phyloP scores from a whole-genome alignment of 2,329 filamentous ascomycete species.

The Trichoderma polysporum region DNA sequence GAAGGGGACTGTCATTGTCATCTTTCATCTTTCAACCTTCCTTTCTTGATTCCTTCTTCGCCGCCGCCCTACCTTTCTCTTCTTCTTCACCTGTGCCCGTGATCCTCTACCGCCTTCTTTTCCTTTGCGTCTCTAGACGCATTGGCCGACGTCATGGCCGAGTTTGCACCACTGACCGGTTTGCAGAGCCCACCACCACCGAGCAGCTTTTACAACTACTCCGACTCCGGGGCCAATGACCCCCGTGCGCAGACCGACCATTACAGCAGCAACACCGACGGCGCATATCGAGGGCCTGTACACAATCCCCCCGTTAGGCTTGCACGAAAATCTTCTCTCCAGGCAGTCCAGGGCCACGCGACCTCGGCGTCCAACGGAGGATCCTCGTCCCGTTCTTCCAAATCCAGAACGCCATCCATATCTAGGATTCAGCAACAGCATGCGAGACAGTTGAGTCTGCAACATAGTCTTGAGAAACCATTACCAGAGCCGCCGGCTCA shows the following conservation, averaged over 20 bases:
- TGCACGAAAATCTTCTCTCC: slow-evolving; percentile 43
- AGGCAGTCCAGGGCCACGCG: slow-evolving; percentile 15
- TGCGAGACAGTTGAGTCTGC: slow-evolving; percentile 55
- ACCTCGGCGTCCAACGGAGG: slow-evolving; percentile 2
- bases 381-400: not conserved
- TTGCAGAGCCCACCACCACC: slow-evolving; percentile 31
- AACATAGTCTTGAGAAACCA: slow-evolving; percentile 58
- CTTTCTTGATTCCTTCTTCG: not conserved
- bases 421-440: slow-evolving; percentile 44
- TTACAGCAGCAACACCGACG: slow-evolving; percentile 46
- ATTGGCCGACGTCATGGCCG: slow-evolving; percentile 28
- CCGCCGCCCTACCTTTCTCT: not conserved
- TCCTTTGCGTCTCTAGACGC: slow-evolving; percentile 11
- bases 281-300: slow-evolving; percentile 53
- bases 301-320: slow-evolving; percentile 47
- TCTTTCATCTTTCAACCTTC: not conserved
- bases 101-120: not conserved
- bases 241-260: slow-evolving; percentile 32
- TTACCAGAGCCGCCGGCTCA: slow-evolving; percentile 49
- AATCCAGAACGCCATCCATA: slow-evolving; percentile 22
- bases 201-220: slow-evolving; percentile 40
- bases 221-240: slow-evolving; percentile 48
- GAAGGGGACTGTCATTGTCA: slow-evolving; percentile 1
- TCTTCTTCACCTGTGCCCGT: not conserved
- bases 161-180: slow-evolving; percentile 33